These are phyloP conservation scores for Thermomucor indicae-seudaticae DNA, from an alignment of 371 early-diverging fungal species.

Conservation along the genomic window DNA sequence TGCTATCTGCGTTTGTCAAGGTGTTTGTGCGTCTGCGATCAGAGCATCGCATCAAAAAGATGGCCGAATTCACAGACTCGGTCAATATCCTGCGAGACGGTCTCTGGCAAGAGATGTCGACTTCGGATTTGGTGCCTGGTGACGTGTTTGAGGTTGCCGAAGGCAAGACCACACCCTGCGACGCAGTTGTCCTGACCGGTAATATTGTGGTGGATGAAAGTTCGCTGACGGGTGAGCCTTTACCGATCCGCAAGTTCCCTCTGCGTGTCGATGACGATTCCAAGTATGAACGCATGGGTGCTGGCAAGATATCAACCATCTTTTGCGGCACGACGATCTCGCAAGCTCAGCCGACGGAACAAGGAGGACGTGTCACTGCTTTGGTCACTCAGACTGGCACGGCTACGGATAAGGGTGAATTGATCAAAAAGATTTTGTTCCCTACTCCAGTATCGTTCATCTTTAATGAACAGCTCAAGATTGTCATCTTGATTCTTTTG, in stretches of 20 bases:
- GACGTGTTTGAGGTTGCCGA: slow-evolving; percentile 63
- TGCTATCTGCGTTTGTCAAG: slow-evolving; percentile 68
- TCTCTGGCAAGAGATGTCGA: slow-evolving; percentile 47
- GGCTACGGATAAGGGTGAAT: slow-evolving; percentile 68
- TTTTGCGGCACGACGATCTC: slow-evolving; percentile 49
- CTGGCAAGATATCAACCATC: slow-evolving; percentile 53
- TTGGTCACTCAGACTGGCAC: slow-evolving; percentile 73
- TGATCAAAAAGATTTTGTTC: slow-evolving; percentile 73
- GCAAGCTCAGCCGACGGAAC: slow-evolving; percentile 34
- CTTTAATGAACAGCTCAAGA: slow-evolving; percentile 66
- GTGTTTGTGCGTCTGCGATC: slow-evolving; percentile 61
- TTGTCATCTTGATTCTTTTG: slow-evolving; percentile 57
- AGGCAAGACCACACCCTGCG: slow-evolving; percentile 61
- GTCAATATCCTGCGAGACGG: slow-evolving; percentile 55
- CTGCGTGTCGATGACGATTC: slow-evolving; percentile 26
- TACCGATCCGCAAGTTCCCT: slow-evolving; percentile 61
- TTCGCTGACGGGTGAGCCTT: slow-evolving; percentile 65
- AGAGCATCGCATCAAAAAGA: slow-evolving; percentile 61
- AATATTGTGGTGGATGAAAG: slow-evolving; percentile 71
- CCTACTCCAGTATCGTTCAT: slow-evolving; percentile 61
- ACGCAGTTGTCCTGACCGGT: slow-evolving; percentile 64
- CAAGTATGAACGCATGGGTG: slow-evolving; percentile 31
- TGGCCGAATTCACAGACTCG: slow-evolving; percentile 59
- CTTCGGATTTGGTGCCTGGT: slow-evolving; percentile 65
- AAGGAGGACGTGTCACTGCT: slow-evolving; percentile 39